Evolutionary conservation across 1,284 basidiomycete genomes (phyloP), one percentile per base, ranked within the genome.

Genomic region (Naganishia albida): DNA sequence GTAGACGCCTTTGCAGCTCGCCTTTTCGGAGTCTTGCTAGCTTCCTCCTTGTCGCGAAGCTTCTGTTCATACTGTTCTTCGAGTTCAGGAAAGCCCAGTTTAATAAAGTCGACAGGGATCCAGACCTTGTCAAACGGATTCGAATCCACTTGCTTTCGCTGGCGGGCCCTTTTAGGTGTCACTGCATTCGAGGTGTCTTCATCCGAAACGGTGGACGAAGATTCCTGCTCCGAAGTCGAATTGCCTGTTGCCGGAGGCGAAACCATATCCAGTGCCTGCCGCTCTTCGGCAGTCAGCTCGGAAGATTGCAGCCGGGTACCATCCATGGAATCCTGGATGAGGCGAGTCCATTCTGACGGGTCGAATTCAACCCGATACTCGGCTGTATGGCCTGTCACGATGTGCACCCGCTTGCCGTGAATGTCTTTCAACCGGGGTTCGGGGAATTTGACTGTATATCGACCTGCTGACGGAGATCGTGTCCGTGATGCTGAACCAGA

Each of bases 341-440:
- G 68, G 2, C 65, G 43, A 7, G 68, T 67, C 65, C 73, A 75
- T 0, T 48, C 23, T 12, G 65, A 60, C 12, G 69, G 70, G 7
- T 69, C 50, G 63, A 72, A 78, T 2, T 71, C 70, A 10, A 80
- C 55, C 0, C 78, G 72, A 42, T 74, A 75, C 59, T 79, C 78
- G 0, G 51, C 68, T 42, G 73, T 59, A 10, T 70, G 68, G 13
- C 67, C 52, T 51, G 70, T 72, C 8, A 70, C 72, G 0, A 76
- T 74, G 55, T 76, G 73, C 0, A 60, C 40, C 23, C 77, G 69
- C 1, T 64, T 69, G 0, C 69, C 67, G 40, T 72, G 68, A 38
- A 79, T 77, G 38, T 70, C 68, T 28, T 72, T 44, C n/a, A 78
- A 44, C 48, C 75, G 70, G 0, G 63, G 30, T 0, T 73, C 72